Evolutionary conservation across 345 rosid species (phyloP).

Genomic region (Eucalyptus decipiens): DNA sequence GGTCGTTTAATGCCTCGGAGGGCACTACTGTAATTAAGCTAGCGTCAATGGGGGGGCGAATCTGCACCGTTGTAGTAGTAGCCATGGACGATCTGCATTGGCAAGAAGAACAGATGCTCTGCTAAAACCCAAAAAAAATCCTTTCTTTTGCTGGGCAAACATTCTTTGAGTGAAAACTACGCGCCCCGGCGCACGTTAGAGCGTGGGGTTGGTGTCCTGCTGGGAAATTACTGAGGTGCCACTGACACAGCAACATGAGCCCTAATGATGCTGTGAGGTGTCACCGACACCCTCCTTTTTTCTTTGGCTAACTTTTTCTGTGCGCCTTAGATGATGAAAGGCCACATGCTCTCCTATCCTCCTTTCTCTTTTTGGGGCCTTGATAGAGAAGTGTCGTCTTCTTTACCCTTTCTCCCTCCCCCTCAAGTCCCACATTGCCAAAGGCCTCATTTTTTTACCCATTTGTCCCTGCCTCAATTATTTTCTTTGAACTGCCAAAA

Average conservation of each 20-base stretch:
- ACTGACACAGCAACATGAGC: background rate
- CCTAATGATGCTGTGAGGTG: background rate
- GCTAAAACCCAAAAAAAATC: background rate
- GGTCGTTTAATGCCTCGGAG: background rate
- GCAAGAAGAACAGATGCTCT: background rate
- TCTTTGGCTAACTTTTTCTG: background rate
- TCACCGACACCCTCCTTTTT: conserved; percentile 13
- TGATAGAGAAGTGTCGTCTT: background rate
- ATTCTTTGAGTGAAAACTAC: conserved; percentile 19
- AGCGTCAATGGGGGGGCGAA: background rate
- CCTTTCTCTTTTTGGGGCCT: background rate
- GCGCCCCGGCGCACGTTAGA: background rate
- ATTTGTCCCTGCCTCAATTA: background rate
- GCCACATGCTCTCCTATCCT: background rate
- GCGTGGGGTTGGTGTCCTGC: background rate
- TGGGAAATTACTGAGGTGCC: background rate
- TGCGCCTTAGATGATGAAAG: background rate
- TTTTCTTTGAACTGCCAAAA: background rate
- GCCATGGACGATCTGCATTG: background rate
- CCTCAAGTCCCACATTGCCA: background rate
- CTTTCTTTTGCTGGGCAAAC: background rate
- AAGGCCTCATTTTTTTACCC: background rate
- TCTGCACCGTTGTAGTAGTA: background rate
- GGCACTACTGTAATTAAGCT: background rate
- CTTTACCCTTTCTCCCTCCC: background rate